Conservation (phyloP, 1,284 basidiomycete species). For the Ceratobasidium sp. region DNA sequence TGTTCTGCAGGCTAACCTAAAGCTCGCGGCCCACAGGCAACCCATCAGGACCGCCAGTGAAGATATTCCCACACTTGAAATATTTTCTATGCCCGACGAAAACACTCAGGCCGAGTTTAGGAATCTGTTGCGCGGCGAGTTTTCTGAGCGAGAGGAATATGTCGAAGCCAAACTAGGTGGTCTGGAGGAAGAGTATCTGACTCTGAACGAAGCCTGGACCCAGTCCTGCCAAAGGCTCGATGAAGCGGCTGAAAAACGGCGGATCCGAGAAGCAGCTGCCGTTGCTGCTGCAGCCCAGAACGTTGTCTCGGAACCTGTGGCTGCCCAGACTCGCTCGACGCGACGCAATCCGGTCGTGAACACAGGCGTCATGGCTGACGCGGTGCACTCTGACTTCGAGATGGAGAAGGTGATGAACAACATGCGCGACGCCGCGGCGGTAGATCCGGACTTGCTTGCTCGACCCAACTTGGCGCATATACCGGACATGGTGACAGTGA, state of each 20-base stretch:
- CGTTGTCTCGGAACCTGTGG: conserved; percentile 40
- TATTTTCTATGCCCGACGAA: conserved; percentile 21
- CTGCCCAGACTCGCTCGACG: conserved; percentile 66
- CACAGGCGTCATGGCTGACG: conserved; percentile 72
- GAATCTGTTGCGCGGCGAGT: conserved; percentile 50
- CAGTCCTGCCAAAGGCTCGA: conserved; percentile 76
- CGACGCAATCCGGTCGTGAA: conserved; percentile 70
- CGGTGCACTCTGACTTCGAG: conserved; percentile 93
- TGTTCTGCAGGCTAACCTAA: conserved; percentile 22
- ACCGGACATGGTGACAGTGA: conserved; percentile 88
- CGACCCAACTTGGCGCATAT: conserved; percentile 88
- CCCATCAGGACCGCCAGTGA: neutral
- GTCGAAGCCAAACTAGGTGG: conserved; percentile 66
- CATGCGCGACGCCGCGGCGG: conserved; percentile 90
- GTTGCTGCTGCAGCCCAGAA: conserved; percentile 61
- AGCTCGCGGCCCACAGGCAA: conserved; percentile 17
- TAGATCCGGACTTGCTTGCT: conserved; percentile 89
- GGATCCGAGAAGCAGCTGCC: conserved; percentile 57
- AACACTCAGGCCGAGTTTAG: conserved; percentile 12
- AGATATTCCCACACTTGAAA: conserved; percentile 11
- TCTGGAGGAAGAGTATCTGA: conserved; percentile 74
- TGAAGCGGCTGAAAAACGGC: conserved; percentile 56
- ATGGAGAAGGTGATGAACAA: conserved; percentile 97
- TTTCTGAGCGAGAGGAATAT: conserved; percentile 64
- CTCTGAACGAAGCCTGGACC: conserved; percentile 75